A percentile compares a stretch with the other conserved stretches of the same genome.
phyloP scores from a whole-genome alignment of 352 stramenopile species.

The Phytophthora fragariaefolia region DNA sequence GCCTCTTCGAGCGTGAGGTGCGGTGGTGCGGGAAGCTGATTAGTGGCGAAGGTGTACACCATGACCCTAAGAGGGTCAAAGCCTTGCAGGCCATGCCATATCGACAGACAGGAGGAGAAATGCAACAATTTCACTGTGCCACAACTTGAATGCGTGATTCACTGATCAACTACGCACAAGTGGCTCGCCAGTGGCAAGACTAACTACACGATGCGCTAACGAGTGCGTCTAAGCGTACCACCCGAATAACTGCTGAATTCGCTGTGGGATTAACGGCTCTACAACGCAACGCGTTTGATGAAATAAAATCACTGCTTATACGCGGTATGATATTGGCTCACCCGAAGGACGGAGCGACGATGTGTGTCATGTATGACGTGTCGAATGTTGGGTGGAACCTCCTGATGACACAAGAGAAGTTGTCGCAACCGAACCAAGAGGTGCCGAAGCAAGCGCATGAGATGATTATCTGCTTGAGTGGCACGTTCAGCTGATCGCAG shows the following conservation, averaged over 20 bases:
- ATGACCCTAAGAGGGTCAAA: not conserved
- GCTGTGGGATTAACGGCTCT: not conserved
- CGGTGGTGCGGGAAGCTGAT: no score
- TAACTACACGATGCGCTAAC: not conserved
- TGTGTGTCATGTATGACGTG: conserved; percentile 4
- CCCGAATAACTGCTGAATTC: conserved; percentile 1
- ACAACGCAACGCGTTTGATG: not conserved
- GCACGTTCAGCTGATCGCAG: not conserved
- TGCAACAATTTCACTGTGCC: conserved; percentile 10
- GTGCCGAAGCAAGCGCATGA: not conserved
- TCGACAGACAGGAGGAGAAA: not conserved
- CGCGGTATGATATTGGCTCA: not conserved
- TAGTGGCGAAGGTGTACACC: not conserved
- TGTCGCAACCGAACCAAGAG: not conserved
- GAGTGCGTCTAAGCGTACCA: not conserved
- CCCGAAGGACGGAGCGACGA: not conserved
- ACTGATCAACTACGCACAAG: not conserved
- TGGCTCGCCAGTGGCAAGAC: not conserved
- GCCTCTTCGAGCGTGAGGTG: conserved; percentile 17
- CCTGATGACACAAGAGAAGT: not conserved
- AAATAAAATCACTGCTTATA: not conserved
- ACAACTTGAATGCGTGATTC: not conserved
- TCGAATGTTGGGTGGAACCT: conserved; percentile 1
- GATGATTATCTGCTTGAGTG: conserved; percentile 2
- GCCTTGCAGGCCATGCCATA: not conserved